phyloP scores from a whole-genome alignment of 345 rosid species.

The Orychophragmus violaceus region DNA sequence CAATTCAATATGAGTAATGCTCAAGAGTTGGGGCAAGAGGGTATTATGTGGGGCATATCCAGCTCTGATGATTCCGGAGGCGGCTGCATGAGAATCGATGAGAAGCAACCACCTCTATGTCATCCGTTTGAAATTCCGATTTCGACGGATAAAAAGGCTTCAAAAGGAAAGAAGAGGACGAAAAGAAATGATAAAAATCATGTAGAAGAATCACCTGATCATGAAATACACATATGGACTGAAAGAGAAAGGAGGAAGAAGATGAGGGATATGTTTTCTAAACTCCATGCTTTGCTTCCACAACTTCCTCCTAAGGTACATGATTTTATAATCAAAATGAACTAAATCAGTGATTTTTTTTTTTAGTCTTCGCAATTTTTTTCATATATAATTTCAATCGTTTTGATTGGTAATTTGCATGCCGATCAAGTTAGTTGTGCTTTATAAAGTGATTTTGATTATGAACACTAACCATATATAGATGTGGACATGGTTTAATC shows the following conservation, averaged over 20 bases:
- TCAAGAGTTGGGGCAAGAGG: conserved; percentile 31
- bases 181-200: neutral
- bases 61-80: conserved; percentile 36
- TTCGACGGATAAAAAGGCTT: neutral
- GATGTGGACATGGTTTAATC: neutral
- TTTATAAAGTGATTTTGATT: neutral
- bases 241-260: conserved; percentile 82
- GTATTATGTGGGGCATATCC: conserved; percentile 33
- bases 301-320: conserved; percentile 69
- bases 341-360: neutral
- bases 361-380: neutral
- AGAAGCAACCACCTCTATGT: neutral
- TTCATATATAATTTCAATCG: neutral
- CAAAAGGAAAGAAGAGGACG: neutral
- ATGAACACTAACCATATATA: neutral
- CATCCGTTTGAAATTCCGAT: neutral
- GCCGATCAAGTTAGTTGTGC: neutral
- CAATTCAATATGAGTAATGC: conserved; percentile 19
- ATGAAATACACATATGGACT: conserved; percentile 63
- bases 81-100: neutral
- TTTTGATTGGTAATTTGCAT: neutral
- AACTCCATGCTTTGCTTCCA: conserved; percentile 72
- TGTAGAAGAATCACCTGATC: conserved; percentile 34
- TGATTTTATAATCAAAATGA: neutral
- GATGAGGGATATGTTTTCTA: conserved; percentile 69